These are phyloP conservation scores for Penicillium taxi DNA, from an alignment of 495 filamentous ascomycete genomes.

Conservation along the genomic window DNA sequence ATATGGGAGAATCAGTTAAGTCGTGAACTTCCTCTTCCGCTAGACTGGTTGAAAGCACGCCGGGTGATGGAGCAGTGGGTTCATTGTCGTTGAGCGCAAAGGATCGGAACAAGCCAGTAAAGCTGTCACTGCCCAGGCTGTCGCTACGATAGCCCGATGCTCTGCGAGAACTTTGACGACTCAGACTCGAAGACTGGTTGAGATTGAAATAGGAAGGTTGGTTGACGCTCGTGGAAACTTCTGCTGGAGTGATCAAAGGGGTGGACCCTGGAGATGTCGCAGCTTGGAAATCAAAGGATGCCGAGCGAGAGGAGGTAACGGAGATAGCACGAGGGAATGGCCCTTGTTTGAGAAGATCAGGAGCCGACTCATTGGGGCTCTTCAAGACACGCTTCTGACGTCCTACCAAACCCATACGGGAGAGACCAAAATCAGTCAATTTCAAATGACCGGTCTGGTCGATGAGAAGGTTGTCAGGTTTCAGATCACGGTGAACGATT, in stretches of 20 bases:
- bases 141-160: constrained; percentile 88
- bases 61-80: constrained; percentile 24
- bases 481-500: constrained; percentile 93
- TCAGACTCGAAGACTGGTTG: constrained; percentile 53
- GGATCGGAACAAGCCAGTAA: constrained; percentile 74
- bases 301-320: constrained; percentile 85
- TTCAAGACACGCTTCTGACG: constrained; percentile 89
- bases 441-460: constrained; percentile 96
- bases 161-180: constrained; percentile 66
- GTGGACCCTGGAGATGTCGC: constrained; percentile 72
- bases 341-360: constrained; percentile 85
- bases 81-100: constrained; percentile 68
- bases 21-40: constrained; percentile 67
- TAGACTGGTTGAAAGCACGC: constrained; percentile 36
- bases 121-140: constrained; percentile 76
- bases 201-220: constrained; percentile 95
- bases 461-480: constrained; percentile 95
- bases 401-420: constrained; percentile 93
- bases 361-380: constrained; percentile 69
- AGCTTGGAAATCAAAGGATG: constrained; percentile 86
- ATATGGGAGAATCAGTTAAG: constrained; percentile 63
- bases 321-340: constrained; percentile 82
- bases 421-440: constrained; percentile 94
- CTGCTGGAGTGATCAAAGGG: constrained; percentile 83
- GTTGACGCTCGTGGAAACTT: constrained; percentile 52